Conservation (phyloP, 306 rosid species). For the Bauhinia variegata region DNA sequence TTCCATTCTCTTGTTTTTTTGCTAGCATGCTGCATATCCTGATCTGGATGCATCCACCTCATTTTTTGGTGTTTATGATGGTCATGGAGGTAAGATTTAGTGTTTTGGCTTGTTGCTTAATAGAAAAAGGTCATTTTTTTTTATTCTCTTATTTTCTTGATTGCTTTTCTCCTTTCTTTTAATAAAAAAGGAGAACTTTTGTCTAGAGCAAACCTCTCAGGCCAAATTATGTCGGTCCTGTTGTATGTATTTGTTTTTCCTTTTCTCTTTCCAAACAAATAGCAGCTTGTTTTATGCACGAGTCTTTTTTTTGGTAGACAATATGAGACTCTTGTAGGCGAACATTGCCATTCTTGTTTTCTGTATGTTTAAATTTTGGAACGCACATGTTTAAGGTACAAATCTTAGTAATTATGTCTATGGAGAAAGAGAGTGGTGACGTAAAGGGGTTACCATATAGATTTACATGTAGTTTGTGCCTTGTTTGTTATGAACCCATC, state of each 20-base stretch:
- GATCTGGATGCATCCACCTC: constrained; percentile 87
- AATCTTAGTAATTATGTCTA: constrained; percentile 6
- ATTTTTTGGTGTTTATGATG: constrained; percentile 96
- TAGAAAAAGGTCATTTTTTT: constrained; percentile 27
- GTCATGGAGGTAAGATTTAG: constrained; percentile 90
- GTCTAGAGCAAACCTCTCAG: not conserved
- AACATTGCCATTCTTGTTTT: not conserved
- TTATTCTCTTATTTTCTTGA: not conserved
- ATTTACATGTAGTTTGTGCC: constrained; percentile 7
- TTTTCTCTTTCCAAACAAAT: constrained; percentile 4
- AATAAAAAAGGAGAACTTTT: not conserved
- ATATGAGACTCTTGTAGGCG: not conserved
- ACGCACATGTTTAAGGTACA: not conserved
- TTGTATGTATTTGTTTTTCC: not conserved
- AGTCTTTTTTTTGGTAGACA: not conserved
- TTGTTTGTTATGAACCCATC: too few relatives aligned
- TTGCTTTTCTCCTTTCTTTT: not conserved
- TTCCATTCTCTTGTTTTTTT: constrained; percentile 29
- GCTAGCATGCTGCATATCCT: constrained; percentile 93
- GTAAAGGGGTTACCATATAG: not conserved
- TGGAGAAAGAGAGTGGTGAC: not conserved
- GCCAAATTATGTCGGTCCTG: constrained; percentile 1
- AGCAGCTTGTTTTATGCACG: not conserved
- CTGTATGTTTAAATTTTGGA: not conserved
- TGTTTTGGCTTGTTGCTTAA: constrained; percentile 25